Percentiles rank a stretch among this genome's conserved stretches.
These are phyloP conservation scores for Phytopythium delawarense DNA, from an alignment of 352 stramenopile genomes.

Conservation along the genomic window DNA sequence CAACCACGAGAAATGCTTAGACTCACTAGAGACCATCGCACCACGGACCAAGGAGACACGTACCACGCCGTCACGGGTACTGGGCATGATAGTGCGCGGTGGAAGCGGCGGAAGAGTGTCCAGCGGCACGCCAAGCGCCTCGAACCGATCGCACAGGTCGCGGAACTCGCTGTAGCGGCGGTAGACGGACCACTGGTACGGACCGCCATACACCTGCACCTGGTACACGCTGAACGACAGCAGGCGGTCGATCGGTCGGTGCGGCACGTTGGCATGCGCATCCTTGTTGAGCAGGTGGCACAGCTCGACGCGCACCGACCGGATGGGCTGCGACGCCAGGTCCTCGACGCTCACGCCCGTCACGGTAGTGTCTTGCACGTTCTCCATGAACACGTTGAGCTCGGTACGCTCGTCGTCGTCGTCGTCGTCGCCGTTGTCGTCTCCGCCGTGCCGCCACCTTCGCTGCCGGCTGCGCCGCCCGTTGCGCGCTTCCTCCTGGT, in stretches of 20 bases:
- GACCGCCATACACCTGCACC: constrained; percentile 76
- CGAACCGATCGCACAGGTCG: constrained; percentile 42
- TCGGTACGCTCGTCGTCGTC: constrained; percentile 70
- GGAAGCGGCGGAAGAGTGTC: constrained; percentile 63
- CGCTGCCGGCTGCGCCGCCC: not conserved
- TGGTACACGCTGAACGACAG: constrained; percentile 84
- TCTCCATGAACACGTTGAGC: constrained; percentile 76
- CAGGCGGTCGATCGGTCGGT: constrained; percentile 61
- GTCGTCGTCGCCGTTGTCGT: constrained; percentile 16
- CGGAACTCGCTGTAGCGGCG: constrained; percentile 85
- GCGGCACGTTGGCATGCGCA: constrained; percentile 72
- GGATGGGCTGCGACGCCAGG: constrained; percentile 65
- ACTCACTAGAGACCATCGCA: not conserved
- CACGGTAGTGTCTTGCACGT: constrained; percentile 76
- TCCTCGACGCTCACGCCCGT: constrained; percentile 67
- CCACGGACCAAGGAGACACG: constrained; percentile 5
- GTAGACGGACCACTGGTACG: constrained; percentile 84
- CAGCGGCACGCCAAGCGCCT: constrained; percentile 38
- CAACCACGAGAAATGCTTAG: not conserved
- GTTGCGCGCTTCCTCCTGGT: constrained; percentile 60
- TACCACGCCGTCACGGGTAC: constrained; percentile 55
- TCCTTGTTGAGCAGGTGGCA: constrained; percentile 88
- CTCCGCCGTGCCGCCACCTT: constrained; percentile 2
- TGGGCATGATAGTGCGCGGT: constrained; percentile 68
- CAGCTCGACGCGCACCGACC: constrained; percentile 76